Evolutionary conservation across 768 basidiomycete species (phyloP).

Genomic region (Tricholoma furcatifolium): DNA sequence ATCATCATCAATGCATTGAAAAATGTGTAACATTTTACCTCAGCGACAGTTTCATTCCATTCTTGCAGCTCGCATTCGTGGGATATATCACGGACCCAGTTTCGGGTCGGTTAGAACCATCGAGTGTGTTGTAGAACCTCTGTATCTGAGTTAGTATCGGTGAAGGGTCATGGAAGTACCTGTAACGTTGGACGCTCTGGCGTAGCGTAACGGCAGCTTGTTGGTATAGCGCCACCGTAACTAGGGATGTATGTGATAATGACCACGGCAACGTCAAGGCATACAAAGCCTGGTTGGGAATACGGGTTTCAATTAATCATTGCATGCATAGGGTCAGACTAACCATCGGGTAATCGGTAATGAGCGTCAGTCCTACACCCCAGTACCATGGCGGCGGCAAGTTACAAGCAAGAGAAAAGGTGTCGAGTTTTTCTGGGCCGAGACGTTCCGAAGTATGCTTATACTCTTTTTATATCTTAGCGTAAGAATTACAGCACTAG

Average conservation of each 20-base stretch:
- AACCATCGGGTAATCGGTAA: conserved; percentile 35
- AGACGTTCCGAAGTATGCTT: conserved; percentile 26
- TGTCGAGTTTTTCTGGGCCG: conserved; percentile 27
- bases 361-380: conserved; percentile 26
- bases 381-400: conserved; percentile 39
- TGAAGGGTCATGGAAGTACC: conserved; percentile 10
- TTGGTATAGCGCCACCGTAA: conserved; percentile 33
- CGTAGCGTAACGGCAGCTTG: conserved; percentile 19
- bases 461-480: conserved; percentile 31
- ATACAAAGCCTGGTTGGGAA: conserved; percentile 20
- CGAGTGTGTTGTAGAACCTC: conserved; percentile 19
- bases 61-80: conserved; percentile 1
- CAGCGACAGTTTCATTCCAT: conserved; percentile 25
- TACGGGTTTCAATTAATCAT: not conserved
- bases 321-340: no score
- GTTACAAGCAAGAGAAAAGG: conserved; percentile 25
- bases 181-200: conserved; percentile 14
- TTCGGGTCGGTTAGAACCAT: not conserved
- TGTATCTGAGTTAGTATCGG: conserved; percentile 15
- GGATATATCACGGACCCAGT: conserved; percentile 6
- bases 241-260: conserved; percentile 27
- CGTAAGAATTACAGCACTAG: not conserved
- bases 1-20: not conserved
- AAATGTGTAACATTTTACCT: conserved; percentile 11
- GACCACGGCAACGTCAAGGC: conserved; percentile 22